phyloP scores from a whole-genome alignment of 2,329 filamentous ascomycete species.

The Scortechinia acanthostroma region DNA sequence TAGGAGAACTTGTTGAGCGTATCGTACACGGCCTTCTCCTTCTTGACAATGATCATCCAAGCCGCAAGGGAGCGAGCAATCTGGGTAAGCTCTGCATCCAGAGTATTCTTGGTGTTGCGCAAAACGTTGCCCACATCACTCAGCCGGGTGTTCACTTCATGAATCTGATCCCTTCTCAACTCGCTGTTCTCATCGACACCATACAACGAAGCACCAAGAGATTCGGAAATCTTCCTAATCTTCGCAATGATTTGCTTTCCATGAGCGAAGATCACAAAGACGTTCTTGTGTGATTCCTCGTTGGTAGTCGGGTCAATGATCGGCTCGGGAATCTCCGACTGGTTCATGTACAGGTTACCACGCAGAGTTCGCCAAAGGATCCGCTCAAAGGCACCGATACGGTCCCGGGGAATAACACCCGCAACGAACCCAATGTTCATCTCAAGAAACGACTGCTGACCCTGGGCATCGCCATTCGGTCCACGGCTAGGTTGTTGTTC shows the following conservation, averaged over 20 bases:
- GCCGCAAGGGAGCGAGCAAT: constrained; percentile 87
- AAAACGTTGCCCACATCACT: constrained; percentile 87
- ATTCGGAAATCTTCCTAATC: constrained; percentile 98
- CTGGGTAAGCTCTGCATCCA: constrained; percentile 86
- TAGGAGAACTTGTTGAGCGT: constrained; percentile 95
- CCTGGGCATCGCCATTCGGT: constrained; percentile 48
- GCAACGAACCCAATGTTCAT: constrained; percentile 99
- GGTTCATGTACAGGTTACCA: constrained; percentile 99
- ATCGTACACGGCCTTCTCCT: constrained; percentile 96
- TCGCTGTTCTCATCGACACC: constrained; percentile 97
- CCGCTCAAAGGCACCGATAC: constrained; percentile 90
- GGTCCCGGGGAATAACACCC: constrained; percentile 86
- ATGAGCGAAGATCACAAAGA: constrained; percentile 98
- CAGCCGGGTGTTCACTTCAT: constrained; percentile 90
- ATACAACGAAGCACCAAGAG: constrained; percentile 90
- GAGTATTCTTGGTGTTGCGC: constrained; percentile 86
- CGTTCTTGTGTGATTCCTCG: constrained; percentile 89
- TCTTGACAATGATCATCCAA: constrained; percentile 96
- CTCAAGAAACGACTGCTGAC: constrained; percentile 81
- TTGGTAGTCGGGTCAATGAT: constrained; percentile 89
- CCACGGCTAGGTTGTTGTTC: constrained; percentile 57
- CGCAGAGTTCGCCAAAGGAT: constrained; percentile 96
- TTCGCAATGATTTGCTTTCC: constrained; percentile 97
- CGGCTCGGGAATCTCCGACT: constrained; percentile 91
- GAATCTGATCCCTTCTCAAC: constrained; percentile 86